These are phyloP conservation scores for Ramichloridium luteum DNA, from an alignment of 2,329 filamentous ascomycete species.

Conservation along the genomic window DNA sequence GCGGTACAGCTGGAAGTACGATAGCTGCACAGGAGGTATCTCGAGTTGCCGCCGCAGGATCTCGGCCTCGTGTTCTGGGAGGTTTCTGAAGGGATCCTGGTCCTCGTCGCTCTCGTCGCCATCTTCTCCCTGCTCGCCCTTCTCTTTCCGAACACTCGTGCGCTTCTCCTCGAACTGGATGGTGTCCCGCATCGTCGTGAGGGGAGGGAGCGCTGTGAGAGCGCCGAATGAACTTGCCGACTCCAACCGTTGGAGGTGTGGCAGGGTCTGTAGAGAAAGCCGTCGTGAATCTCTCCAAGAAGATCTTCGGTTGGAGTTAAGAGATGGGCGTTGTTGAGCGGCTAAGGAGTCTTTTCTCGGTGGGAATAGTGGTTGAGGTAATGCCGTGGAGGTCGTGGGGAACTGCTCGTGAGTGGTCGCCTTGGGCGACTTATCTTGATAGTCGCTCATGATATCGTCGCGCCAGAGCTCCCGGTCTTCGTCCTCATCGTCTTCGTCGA, in stretches of 20 bases:
- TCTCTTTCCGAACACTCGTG: neutral
- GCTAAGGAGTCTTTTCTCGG: no score
- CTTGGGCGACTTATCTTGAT: no score
- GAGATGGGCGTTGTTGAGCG: conserved; percentile 20
- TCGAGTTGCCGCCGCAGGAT: conserved; percentile 29
- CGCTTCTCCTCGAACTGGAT: conserved; percentile 1
- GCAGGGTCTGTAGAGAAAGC: conserved; percentile 21
- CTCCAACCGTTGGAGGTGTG: conserved; percentile 17
- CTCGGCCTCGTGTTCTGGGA: conserved; percentile 27
- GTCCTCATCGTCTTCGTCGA: neutral
- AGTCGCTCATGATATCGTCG: neutral
- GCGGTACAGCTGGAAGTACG: conserved; percentile 31
- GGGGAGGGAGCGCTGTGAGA: neutral
- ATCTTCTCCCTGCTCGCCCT: conserved; percentile 12
- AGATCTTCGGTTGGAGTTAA: no score
- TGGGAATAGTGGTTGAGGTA: no score
- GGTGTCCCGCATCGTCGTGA: neutral
- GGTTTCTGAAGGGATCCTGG: conserved; percentile 25
- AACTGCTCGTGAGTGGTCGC: no score
- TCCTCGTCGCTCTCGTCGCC: conserved; percentile 15
- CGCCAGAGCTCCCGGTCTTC: neutral
- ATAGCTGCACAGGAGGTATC: conserved; percentile 31
- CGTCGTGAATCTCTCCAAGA: no score
- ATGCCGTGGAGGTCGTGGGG: no score
- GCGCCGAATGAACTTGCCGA: conserved; percentile 6